Evolutionary conservation across 2,329 filamentous ascomycete species (phyloP).

Genomic region (Zymoseptoria ardabiliae): DNA sequence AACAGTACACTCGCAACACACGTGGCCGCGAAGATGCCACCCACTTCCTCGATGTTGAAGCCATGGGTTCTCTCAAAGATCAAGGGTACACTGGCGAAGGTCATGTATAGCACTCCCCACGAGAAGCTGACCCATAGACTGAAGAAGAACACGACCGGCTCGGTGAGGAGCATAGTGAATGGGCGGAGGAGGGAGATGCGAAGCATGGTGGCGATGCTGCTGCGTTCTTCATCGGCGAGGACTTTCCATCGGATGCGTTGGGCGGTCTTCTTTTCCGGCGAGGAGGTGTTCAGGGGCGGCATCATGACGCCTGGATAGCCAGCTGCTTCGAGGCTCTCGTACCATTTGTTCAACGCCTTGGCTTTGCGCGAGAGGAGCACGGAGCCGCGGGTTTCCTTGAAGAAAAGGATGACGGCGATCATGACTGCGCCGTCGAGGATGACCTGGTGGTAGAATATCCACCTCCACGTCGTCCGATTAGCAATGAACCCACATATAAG

Average conservation of each 20-base stretch:
- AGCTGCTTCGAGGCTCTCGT: slow-evolving; percentile 60
- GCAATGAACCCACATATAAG: slow-evolving; percentile 64
- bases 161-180: slow-evolving; percentile 67
- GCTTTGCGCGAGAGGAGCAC: slow-evolving; percentile 75
- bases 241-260: slow-evolving; percentile 65
- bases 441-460: slow-evolving; percentile 82
- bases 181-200: slow-evolving; percentile 67
- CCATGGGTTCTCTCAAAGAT: slow-evolving; percentile 62
- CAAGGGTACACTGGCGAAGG: slow-evolving; percentile 71
- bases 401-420: slow-evolving; percentile 57
- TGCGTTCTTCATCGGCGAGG: slow-evolving; percentile 67
- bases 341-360: slow-evolving; percentile 66
- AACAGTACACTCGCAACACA: slow-evolving; percentile 65
- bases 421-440: slow-evolving; percentile 61
- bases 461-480: slow-evolving; percentile 64
- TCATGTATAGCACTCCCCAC: slow-evolving; percentile 83
- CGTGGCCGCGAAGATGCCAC: slow-evolving; percentile 66
- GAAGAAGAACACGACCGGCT: slow-evolving; percentile 78
- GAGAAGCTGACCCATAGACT: slow-evolving; percentile 83
- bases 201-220: slow-evolving; percentile 62
- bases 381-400: slow-evolving; percentile 74
- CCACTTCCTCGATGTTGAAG: slow-evolving; percentile 61
- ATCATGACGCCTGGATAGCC: slow-evolving; percentile 54
- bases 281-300: slow-evolving; percentile 19
- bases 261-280: slow-evolving; percentile 18